A percentile compares a stretch with the other conserved stretches of the same genome.
phyloP scores from a whole-genome alignment of 108 stramenopile species.

The Nitzschia putrida region DNA sequence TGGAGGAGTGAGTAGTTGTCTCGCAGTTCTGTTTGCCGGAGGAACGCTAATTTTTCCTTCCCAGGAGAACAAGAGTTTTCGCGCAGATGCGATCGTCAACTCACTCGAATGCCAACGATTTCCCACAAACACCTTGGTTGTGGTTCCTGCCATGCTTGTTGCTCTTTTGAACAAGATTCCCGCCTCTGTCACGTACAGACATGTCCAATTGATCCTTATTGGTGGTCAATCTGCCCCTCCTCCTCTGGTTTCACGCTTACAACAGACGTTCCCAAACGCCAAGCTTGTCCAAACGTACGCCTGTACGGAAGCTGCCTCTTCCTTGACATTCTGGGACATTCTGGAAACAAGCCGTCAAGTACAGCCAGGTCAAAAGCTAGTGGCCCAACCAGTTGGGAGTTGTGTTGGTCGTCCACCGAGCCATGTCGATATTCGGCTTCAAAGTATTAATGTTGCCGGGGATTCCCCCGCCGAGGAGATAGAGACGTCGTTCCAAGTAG shows the following conservation, averaged over 20 bases:
- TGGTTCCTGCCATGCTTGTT: slow-evolving; percentile 91
- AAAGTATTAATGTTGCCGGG: slow-evolving; percentile 3
- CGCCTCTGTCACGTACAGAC: slow-evolving; percentile 24
- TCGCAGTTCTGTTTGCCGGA: slow-evolving; percentile 77
- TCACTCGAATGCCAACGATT: neutral
- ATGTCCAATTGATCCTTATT: slow-evolving; percentile 74
- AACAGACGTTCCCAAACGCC: slow-evolving; percentile 70
- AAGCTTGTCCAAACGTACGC: slow-evolving; percentile 90
- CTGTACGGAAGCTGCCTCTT: slow-evolving; percentile 92
- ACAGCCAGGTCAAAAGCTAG: neutral
- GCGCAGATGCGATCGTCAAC: neutral
- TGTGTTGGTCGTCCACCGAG: slow-evolving; percentile 68
- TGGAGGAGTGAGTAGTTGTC: slow-evolving; percentile 78
- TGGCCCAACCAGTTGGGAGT: slow-evolving; percentile 27
- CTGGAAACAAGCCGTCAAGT: neutral
- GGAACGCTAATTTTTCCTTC: slow-evolving; percentile 75
- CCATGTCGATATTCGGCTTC: slow-evolving; percentile 64
- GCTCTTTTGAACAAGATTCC: slow-evolving; percentile 41
- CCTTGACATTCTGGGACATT: slow-evolving; percentile 78
- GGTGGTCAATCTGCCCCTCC: slow-evolving; percentile 82
- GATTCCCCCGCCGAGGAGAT: slow-evolving; percentile 4
- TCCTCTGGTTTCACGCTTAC: slow-evolving; percentile 21
- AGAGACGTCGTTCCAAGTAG: slow-evolving; percentile 41
- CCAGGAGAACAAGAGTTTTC: slow-evolving; percentile 1
- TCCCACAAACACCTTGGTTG: slow-evolving; percentile 80